phyloP scores from a whole-genome alignment of 2,329 filamentous ascomycete species.

The Cladosporium sp. region DNA sequence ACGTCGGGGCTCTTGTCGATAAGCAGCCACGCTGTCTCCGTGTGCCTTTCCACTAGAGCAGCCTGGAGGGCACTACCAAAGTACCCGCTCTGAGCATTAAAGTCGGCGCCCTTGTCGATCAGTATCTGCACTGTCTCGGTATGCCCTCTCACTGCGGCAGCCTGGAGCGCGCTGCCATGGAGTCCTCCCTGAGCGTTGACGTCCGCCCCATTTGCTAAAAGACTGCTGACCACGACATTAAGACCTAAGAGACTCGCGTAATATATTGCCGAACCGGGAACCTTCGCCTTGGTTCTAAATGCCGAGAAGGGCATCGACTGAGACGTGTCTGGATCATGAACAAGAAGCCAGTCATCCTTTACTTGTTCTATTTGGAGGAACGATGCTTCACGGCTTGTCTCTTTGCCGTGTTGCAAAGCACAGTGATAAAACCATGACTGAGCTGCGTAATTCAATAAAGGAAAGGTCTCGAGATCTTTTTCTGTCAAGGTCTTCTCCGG shows the following conservation, averaged over 20 bases:
- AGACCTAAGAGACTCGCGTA: slow-evolving; percentile 16
- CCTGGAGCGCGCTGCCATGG: slow-evolving; percentile 21
- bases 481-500: slow-evolving; percentile 17
- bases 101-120: background rate
- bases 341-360: slow-evolving; percentile 20
- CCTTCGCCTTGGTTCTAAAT: background rate
- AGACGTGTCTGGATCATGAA: slow-evolving; percentile 6
- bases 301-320: too few relatives aligned
- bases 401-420: slow-evolving; percentile 14
- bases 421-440: slow-evolving; percentile 22
- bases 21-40: background rate
- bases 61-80: slow-evolving; percentile 22
- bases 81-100: slow-evolving; percentile 12
- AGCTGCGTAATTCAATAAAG: slow-evolving; percentile 24
- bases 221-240: background rate
- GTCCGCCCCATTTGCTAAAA: slow-evolving; percentile 20
- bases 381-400: slow-evolving; percentile 12
- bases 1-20: background rate
- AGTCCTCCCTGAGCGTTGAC: slow-evolving; percentile 21
- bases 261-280: slow-evolving; percentile 8
- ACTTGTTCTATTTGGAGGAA: slow-evolving; percentile 14
- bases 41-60: slow-evolving; percentile 15
- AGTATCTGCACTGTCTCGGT: background rate
- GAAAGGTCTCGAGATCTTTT: slow-evolving; percentile 20
- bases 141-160: slow-evolving; percentile 18